phyloP scores from a whole-genome alignment of 129 eudicot genomes.

The carrot (Daucus carota) region DNA sequence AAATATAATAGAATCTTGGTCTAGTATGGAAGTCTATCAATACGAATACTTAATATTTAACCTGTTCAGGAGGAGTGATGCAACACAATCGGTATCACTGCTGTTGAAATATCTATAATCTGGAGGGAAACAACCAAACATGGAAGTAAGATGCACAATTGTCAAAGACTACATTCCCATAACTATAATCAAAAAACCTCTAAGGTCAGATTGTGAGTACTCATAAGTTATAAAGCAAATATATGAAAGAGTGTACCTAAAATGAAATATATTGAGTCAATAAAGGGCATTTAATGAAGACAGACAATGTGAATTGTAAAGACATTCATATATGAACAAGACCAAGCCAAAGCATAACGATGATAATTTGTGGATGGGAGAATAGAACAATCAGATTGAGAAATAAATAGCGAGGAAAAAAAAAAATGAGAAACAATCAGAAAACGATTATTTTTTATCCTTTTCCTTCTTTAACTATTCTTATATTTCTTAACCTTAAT shows the following conservation, averaged over 20 bases:
- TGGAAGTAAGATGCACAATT: neutral
- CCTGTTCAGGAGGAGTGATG: conserved; percentile 65
- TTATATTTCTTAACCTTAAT: neutral
- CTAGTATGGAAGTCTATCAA: conserved; percentile 5
- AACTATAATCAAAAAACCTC: neutral
- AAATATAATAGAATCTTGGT: conserved; percentile 12
- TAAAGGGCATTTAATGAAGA: neutral
- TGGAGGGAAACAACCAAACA: conserved; percentile 13
- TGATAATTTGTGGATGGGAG: neutral
- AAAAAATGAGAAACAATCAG: neutral
- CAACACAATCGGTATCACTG: conserved; percentile 37
- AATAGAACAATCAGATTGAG: neutral
- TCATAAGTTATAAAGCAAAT: too few species aligned
- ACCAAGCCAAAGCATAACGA: neutral
- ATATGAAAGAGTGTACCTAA: neutral
- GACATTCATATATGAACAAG: neutral
- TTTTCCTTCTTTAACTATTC: neutral
- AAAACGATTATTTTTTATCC: neutral
- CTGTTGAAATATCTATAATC: conserved; percentile 26
- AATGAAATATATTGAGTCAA: neutral
- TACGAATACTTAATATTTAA: conserved; percentile 14
- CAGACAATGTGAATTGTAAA: neutral
- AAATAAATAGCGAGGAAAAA: neutral
- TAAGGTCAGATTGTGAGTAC: neutral
- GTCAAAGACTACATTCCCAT: neutral